phyloP scores from a whole-genome alignment of 2,329 filamentous ascomycete species.

The Fusarium sp. region DNA sequence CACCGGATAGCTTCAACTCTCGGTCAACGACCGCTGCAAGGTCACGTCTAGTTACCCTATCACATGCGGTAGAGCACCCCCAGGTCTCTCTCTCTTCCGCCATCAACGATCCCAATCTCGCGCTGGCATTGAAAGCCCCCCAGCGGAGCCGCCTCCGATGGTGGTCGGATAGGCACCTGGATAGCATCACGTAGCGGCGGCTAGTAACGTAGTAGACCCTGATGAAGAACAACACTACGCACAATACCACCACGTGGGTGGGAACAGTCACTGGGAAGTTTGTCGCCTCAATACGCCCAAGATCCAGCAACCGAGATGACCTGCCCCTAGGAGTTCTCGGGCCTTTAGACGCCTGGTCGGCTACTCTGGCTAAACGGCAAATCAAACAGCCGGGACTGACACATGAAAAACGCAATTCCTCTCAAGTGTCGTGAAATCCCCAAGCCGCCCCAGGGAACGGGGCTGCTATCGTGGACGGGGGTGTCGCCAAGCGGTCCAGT shows the following conservation, averaged over 20 bases:
- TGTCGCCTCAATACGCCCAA: slow-evolving; percentile 20
- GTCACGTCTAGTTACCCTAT: background rate
- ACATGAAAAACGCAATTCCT: slow-evolving; percentile 37
- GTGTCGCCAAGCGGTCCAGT: slow-evolving; percentile 33
- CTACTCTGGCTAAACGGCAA: slow-evolving; percentile 27
- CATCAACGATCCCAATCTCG: slow-evolving; percentile 3
- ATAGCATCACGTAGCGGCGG: slow-evolving; percentile 17
- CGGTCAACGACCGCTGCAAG: background rate
- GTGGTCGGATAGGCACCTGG: slow-evolving; percentile 17
- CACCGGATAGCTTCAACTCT: slow-evolving; percentile 3
- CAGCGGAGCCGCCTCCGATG: slow-evolving; percentile 3
- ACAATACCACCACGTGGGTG: slow-evolving; percentile 39
- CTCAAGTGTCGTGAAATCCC: slow-evolving; percentile 16
- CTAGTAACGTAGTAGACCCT: background rate
- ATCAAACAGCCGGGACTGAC: slow-evolving; percentile 28
- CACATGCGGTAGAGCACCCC: background rate
- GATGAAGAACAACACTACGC: background rate
- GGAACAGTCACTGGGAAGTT: slow-evolving; percentile 14
- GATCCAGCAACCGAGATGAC: slow-evolving; percentile 40
- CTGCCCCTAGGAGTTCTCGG: slow-evolving; percentile 30
- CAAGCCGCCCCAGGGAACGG: background rate
- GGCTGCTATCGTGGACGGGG: slow-evolving; percentile 6
- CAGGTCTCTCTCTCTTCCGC: background rate
- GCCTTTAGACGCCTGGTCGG: slow-evolving; percentile 32
- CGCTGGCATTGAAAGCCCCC: background rate